Base-by-base conservation (phyloP, 1,284 basidiomycete genomes). In the Cryptococcus amylolentus region DNA sequence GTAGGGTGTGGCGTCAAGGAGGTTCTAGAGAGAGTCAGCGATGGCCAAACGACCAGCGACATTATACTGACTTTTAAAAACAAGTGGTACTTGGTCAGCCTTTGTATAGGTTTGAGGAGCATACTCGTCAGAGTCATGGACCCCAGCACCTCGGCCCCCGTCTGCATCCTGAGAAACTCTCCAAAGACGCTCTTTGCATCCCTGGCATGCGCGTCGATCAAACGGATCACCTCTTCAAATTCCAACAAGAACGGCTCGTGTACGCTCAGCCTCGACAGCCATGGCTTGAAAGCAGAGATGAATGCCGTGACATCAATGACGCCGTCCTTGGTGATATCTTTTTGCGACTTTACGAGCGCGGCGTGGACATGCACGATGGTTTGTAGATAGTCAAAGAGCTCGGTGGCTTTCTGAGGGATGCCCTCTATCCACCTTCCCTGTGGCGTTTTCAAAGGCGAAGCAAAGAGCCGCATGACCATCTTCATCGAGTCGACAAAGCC, bases 161-260 rank as follows among this genome's bases (percentile, higher is more conserved):
- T 85, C 70, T 91, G 88, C 64, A 93, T 80, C 60, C 83, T 79
- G 12, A 95, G 80, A 72, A 93, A 95, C 70, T 90, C 88, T 2
- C 88, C 89, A 77, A 95, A 89, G 57, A 89, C 86, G 67, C 80
- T 85, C 16, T 77, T 72, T 16, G 75, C 70, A 60, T 86, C 83
- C 10, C 78, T 73, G n/a, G 84, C 72, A 63, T 86, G 77, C 37
- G 77, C 72, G 49, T 83, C 82, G 39, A 91, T 83, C 52, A 81
- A 68, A 7, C 79, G 75, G 2, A 81, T 80, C 0, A 87, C 83
- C 27, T 81, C 79, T 51, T 86, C 86, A 46, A 92, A 81, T 48
- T 84, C 81, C 14, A 88, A 84, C 4, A 95, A 77, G 72, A 93
- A 95, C 12, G 88, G 86, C 72, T 91, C 89, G 68, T 95, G 89